A percentile compares a stretch with the other conserved stretches of the same genome.
These are phyloP conservation scores for Leishmania tropica DNA, from an alignment of 208 protist genomes.

Conservation along the genomic window DNA sequence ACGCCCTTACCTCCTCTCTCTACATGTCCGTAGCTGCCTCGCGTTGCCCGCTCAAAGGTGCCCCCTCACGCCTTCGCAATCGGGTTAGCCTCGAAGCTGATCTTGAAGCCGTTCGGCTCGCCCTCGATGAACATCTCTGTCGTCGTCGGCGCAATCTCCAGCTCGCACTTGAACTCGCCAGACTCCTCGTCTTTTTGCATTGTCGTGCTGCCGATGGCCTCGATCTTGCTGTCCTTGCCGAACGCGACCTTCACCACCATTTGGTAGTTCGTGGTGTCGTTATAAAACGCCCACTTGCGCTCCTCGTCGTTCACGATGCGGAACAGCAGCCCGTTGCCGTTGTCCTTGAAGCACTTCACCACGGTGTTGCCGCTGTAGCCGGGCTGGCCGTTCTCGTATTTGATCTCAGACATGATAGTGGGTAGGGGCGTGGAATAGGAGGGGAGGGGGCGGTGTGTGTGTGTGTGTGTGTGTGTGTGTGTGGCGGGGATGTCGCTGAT, in stretches of 20 bases:
- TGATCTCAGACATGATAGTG: conserved; percentile 49
- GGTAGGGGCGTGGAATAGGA: background rate
- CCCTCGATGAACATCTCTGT: conserved; percentile 86
- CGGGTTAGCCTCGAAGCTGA: conserved; percentile 74
- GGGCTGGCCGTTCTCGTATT: conserved; percentile 70
- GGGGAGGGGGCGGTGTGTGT: background rate
- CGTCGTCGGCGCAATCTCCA: conserved; percentile 48
- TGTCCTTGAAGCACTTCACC: conserved; percentile 80
- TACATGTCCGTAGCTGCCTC: background rate
- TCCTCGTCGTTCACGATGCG: conserved; percentile 78
- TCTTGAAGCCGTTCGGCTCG: conserved; percentile 81
- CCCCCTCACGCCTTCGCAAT: conserved; percentile 33
- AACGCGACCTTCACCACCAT: conserved; percentile 79
- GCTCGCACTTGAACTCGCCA: conserved; percentile 67
- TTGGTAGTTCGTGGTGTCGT: conserved; percentile 80
- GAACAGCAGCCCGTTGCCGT: conserved; percentile 86
- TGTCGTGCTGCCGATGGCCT: conserved; percentile 58
- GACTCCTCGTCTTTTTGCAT: conserved; percentile 50
- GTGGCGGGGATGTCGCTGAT: background rate
- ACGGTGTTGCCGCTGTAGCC: conserved; percentile 54
- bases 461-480: too few species aligned
- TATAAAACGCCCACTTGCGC: conserved; percentile 87
- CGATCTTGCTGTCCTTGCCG: conserved; percentile 72
- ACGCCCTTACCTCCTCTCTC: background rate
- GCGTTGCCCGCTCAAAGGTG: background rate